Percentiles rank a stretch among this genome's conserved stretches.
Evolutionary conservation across 345 rosid species (phyloP).

Genomic region (Salix caprea): DNA sequence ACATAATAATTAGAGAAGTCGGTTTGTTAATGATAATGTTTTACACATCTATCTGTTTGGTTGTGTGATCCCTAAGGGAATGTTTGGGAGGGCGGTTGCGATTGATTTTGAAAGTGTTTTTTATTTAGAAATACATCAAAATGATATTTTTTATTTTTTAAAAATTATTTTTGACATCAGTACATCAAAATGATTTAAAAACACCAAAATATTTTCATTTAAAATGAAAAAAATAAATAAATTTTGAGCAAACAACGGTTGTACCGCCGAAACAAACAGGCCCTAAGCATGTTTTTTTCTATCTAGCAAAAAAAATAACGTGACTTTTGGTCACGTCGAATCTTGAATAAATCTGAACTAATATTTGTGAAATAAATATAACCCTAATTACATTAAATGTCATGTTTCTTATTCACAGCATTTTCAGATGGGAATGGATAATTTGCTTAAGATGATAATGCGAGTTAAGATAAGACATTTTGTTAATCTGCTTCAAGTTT

Average conservation of each 20-base stretch:
- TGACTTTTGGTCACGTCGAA: neutral
- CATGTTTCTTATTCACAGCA: conserved; percentile 42
- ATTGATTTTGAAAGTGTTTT: too few species aligned
- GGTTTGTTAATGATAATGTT: neutral
- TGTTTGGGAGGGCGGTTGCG: too few species aligned
- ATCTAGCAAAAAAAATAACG: neutral
- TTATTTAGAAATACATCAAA: too few species aligned
- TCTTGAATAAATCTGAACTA: neutral
- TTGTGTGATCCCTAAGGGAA: neutral
- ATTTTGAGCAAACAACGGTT: too few species aligned
- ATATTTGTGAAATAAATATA: neutral
- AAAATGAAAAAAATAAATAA: too few species aligned
- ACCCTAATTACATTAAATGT: neutral
- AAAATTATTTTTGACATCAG: too few species aligned
- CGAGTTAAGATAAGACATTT: conserved; percentile 26
- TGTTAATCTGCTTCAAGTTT: neutral
- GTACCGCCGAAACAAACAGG: too few species aligned
- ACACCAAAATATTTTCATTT: too few species aligned
- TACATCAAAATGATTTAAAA: too few species aligned
- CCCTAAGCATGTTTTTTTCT: neutral
- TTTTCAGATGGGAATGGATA: conserved; percentile 68
- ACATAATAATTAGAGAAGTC: neutral
- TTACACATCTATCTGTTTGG: neutral
- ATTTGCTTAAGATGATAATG: conserved; percentile 82
- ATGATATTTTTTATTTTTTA: too few species aligned